These are phyloP conservation scores for Theobroma grandiflorum DNA, from an alignment of 441 rosid genomes.

Conservation along the genomic window DNA sequence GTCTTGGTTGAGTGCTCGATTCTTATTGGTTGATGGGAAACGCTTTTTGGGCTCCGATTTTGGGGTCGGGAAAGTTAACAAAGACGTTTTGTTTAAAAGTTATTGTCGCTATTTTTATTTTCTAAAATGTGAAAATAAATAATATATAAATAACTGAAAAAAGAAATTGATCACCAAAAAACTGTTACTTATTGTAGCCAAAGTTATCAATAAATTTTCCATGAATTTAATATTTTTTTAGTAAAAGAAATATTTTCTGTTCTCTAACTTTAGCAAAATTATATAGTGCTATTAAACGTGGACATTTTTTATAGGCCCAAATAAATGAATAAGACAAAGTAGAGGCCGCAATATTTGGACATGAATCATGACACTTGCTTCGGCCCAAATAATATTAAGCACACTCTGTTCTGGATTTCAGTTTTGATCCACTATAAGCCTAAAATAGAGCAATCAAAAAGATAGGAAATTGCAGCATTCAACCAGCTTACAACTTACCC, in stretches of 20 bases:
- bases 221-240: too few species aligned
- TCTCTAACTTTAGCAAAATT: too few species aligned
- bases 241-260: too few species aligned
- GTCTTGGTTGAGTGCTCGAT: neutral
- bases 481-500: neutral
- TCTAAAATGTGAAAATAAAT: too few species aligned
- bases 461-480: neutral
- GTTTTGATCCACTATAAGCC: neutral
- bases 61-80: neutral
- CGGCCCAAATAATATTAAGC: neutral
- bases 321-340: neutral
- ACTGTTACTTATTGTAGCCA: too few species aligned
- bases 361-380: neutral
- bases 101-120: neutral
- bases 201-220: too few species aligned
- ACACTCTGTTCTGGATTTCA: neutral
- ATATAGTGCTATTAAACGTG: too few species aligned
- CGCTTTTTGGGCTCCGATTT: neutral
- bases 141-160: too few species aligned
- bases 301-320: neutral
- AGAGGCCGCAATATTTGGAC: too few species aligned
- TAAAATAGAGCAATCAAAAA: neutral
- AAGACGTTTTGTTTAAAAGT: neutral
- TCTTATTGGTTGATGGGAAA: conserved; percentile 37
- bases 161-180: too few species aligned